These are phyloP conservation scores for Podaxis sp. DNA, from an alignment of 768 basidiomycete species.

Conservation along the genomic window DNA sequence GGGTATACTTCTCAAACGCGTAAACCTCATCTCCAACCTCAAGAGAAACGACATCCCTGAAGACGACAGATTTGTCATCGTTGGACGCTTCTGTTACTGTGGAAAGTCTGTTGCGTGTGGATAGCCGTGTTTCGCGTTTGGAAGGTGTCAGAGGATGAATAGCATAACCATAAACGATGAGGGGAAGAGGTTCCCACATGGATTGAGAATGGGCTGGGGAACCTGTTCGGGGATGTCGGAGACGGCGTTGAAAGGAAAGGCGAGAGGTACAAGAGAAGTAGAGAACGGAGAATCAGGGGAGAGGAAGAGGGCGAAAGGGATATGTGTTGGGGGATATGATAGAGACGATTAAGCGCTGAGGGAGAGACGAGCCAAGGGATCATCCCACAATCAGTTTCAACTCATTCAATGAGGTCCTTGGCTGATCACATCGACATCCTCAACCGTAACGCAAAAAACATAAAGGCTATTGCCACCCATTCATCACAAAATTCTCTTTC, in stretches of 20 bases:
- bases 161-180: slow-evolving; percentile 89
- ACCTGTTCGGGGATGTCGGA: slow-evolving; percentile 11
- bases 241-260: not conserved
- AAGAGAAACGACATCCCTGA: slow-evolving; percentile 78
- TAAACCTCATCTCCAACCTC: slow-evolving; percentile 98
- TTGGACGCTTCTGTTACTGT: slow-evolving; percentile 62
- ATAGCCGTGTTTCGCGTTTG: slow-evolving; percentile 69
- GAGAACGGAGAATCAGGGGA: not conserved
- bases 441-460: slow-evolving; percentile 48
- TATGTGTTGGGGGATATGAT: not conserved
- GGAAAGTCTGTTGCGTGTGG: slow-evolving; percentile 55
- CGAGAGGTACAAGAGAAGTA: too few relatives aligned
- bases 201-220: not conserved
- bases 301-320: slow-evolving; percentile 10
- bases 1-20: slow-evolving; percentile 90
- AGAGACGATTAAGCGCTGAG: slow-evolving; percentile 8
- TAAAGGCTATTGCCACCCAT: slow-evolving; percentile 42
- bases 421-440: slow-evolving; percentile 74
- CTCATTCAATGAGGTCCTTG: slow-evolving; percentile 44
- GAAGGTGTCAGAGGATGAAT: slow-evolving; percentile 80
- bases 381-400: slow-evolving; percentile 15
- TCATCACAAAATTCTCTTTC: slow-evolving; percentile 25
- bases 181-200: slow-evolving; percentile 56
- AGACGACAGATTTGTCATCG: slow-evolving; percentile 56
- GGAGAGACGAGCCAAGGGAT: slow-evolving; percentile 12